Evolutionary conservation across 306 rosid genomes (phyloP).

Genomic region (Begonia loranthoides): DNA sequence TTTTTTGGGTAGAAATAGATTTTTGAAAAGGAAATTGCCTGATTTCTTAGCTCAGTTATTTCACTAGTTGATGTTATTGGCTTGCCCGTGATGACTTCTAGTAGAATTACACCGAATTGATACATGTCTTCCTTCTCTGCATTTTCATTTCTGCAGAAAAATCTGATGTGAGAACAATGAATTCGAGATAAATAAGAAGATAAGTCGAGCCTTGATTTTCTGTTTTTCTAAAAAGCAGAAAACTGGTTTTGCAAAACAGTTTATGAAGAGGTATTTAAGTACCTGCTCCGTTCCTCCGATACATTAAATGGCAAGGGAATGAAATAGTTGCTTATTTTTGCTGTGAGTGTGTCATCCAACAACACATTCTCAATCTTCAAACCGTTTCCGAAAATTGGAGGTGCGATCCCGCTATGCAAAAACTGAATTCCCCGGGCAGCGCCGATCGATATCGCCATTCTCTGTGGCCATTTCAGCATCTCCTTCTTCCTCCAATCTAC

Average conservation of each 20-base stretch:
- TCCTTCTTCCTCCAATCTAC: conserved; percentile 70
- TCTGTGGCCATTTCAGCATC: conserved; percentile 77
- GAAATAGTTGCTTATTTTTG: conserved; percentile 58
- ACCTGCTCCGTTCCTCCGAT: not conserved
- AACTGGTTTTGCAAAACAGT: too few relatives aligned
- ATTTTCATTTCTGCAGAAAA: conserved; percentile 6
- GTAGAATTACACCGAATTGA: conserved; percentile 65
- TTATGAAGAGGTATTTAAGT: not conserved
- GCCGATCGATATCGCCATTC: conserved; percentile 62
- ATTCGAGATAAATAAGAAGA: too few relatives aligned
- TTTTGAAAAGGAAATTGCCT: conserved; percentile 24
- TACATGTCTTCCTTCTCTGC: conserved; percentile 82
- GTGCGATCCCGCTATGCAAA: conserved; percentile 50
- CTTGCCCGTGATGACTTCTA: conserved; percentile 64
- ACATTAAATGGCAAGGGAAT: conserved; percentile 60
- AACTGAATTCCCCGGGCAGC: conserved; percentile 65
- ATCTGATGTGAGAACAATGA: not conserved
- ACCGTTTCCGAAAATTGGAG: conserved; percentile 58
- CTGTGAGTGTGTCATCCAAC: conserved; percentile 54
- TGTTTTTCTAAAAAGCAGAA: too few relatives aligned
- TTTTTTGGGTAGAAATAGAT: too few relatives aligned
- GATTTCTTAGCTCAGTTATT: conserved; percentile 35
- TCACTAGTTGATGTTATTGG: conserved; percentile 32
- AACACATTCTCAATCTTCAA: conserved; percentile 47
- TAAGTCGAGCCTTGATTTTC: too few relatives aligned